These are phyloP conservation scores for Candida mesenterica DNA, from an alignment of 1,139 yeast genomes.

Conservation along the genomic window DNA sequence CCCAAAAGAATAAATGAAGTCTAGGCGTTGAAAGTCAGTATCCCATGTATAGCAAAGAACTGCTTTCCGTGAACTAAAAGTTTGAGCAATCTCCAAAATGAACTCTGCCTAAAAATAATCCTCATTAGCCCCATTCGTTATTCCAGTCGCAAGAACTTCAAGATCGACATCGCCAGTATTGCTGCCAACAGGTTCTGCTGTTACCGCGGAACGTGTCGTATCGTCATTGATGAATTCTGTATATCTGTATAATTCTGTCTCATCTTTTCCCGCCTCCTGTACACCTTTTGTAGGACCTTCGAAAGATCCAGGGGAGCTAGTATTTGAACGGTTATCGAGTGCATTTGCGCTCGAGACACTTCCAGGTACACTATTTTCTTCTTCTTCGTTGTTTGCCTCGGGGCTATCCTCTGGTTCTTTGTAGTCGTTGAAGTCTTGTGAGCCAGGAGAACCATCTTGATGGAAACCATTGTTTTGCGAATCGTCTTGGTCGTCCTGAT, in stretches of 20 bases:
- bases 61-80: too few species aligned
- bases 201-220: constrained; percentile 6
- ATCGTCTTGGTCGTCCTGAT: constrained; percentile 5
- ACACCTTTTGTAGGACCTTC: constrained; percentile 5
- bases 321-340: constrained; percentile 8
- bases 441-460: not conserved
- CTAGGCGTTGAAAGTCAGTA: too few species aligned
- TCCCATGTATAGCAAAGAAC: too few species aligned
- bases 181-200: constrained; percentile 26
- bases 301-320: constrained; percentile 9
- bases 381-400: not conserved
- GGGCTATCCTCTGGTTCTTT: constrained; percentile 2
- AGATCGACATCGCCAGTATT: constrained; percentile 36
- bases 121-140: constrained; percentile 14
- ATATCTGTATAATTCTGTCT: constrained; percentile 25
- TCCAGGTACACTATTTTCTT: constrained; percentile 7
- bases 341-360: constrained; percentile 6
- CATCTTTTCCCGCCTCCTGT: not conserved
- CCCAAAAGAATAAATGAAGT: not conserved
- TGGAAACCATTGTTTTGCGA: constrained; percentile 6
- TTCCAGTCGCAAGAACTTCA: constrained; percentile 34
- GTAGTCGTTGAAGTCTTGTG: constrained; percentile 1
- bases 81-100: too few species aligned
- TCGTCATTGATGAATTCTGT: constrained; percentile 29
- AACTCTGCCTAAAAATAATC: constrained; percentile 6